Evolutionary conservation across 202 grass and related monocot species (phyloP), one percentile per base, ranked within the genome.

Genomic region (Zizania palustris): DNA sequence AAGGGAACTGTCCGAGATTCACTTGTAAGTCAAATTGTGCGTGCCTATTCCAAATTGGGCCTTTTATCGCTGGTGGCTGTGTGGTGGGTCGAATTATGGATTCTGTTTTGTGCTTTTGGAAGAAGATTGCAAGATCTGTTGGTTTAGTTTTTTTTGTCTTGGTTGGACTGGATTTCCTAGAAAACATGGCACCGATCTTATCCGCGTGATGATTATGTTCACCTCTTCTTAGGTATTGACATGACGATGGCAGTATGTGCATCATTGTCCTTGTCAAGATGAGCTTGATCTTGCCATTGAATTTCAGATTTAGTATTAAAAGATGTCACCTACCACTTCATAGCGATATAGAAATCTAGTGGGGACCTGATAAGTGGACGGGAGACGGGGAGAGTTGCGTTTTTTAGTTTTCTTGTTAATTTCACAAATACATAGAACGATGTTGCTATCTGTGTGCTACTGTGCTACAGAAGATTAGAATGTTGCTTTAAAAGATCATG

Each of bases 111-210:
- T 21, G 40, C 55, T 14, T 60, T 33, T 11, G 4, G 12, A 16
- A 5, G 39, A 73, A 44, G 54, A 33, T 16, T 38, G 6, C 71
- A 33, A 11, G 40, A 28, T 74, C 34, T 45, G 80, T 74, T 35
- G 2, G 16, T 75, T 82, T 65, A 12, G 43, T 58, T 12, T 57
- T 12, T 57, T 37, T 9, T 12, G 53, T 78, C 41, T 45, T 54
- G 34, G 67, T 36, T 84, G 11, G 60, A 34, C 22, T 37, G 39
- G 37, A 72, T 48, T 70, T 14, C 57, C 15, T 70, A 6, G 21
- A 10, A 20, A 8, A 39, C 66, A 44, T 1, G 15, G 7, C 11
- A 10, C 53, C 7, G 67, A 36, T 19, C 53, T 11, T 68, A 45
- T 14, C 33, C 45, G 10, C 9, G 14, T 19, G 63, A 36, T 3